Conservation (phyloP, 768 basidiomycete genomes). For the Boletus eberwhitei region DNA sequence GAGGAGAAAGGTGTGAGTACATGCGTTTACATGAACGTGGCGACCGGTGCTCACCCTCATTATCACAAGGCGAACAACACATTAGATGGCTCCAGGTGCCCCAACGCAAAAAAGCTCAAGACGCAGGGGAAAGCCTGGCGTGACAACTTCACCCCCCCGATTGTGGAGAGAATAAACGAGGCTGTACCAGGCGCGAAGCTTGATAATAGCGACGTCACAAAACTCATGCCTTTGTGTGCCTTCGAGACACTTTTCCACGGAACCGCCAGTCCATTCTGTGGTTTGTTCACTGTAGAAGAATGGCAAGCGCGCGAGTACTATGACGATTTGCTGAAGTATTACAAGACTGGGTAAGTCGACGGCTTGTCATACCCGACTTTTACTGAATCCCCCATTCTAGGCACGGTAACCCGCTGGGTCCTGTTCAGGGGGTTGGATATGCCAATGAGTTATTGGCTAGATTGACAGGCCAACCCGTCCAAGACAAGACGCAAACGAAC, state of each 20-base stretch:
- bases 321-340: conserved; percentile 75
- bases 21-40: neutral
- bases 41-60: neutral
- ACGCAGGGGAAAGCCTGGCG: conserved; percentile 53
- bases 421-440: conserved; percentile 82
- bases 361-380: neutral
- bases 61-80: conserved; percentile 56
- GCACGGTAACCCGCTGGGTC: conserved; percentile 66
- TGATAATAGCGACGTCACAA: conserved; percentile 48
- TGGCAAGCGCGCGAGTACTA: conserved; percentile 67
- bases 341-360: conserved; percentile 60
- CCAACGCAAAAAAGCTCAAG: conserved; percentile 46
- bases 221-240: conserved; percentile 71
- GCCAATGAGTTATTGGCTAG: conserved; percentile 87
- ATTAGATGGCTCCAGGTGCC: conserved; percentile 64
- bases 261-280: conserved; percentile 62
- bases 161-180: conserved; percentile 56
- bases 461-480: conserved; percentile 59
- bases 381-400: conserved; percentile 32
- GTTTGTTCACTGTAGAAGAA: conserved; percentile 61
- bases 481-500: conserved; percentile 75
- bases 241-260: conserved; percentile 69
- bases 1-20: conserved; percentile 42
- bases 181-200: conserved; percentile 64
- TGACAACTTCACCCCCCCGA: conserved; percentile 48